These are phyloP conservation scores for Aspergillus latus DNA, from an alignment of 2,329 filamentous ascomycete genomes.

Conservation along the genomic window DNA sequence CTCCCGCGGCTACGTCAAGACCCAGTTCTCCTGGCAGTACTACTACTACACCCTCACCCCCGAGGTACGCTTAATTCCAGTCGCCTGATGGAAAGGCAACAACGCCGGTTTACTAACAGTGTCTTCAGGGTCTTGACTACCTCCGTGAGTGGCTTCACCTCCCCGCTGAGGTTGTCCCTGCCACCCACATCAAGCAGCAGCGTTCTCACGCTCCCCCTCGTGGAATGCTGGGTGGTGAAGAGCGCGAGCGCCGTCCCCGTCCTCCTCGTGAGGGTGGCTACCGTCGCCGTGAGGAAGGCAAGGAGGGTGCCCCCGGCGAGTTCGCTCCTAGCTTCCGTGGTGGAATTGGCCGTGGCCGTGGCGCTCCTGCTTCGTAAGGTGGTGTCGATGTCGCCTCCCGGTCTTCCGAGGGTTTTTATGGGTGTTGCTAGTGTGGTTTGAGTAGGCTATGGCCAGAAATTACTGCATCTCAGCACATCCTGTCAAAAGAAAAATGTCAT, in stretches of 20 bases:
- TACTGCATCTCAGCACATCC: slow-evolving; percentile 25
- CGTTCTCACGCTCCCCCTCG: slow-evolving; percentile 96
- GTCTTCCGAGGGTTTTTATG: slow-evolving; percentile 32
- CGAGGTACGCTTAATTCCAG: slow-evolving; percentile 52
- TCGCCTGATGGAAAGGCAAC: background rate
- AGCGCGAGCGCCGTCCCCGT: slow-evolving; percentile 81
- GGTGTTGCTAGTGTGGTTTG: slow-evolving; percentile 29
- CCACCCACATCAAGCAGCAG: slow-evolving; percentile 99
- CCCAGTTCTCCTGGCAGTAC: slow-evolving; percentile 99
- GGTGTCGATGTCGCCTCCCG: slow-evolving; percentile 27
- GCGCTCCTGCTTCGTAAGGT: slow-evolving; percentile 60
- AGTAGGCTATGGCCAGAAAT: slow-evolving; percentile 32
- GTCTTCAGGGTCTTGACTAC: slow-evolving; percentile 83
- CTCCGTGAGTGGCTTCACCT: slow-evolving; percentile 99
- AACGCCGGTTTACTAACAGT: background rate
- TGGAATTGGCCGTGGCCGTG: slow-evolving; percentile 86
- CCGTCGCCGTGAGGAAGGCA: slow-evolving; percentile 84
- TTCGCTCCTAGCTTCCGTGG: slow-evolving; percentile 92
- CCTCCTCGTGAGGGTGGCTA: slow-evolving; percentile 81
- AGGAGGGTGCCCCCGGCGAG: slow-evolving; percentile 90
- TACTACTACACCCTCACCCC: slow-evolving; percentile 99
- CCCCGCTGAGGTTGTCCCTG: slow-evolving; percentile 97
- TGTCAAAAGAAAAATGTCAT: slow-evolving; percentile 24
- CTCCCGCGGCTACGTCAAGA: slow-evolving; percentile 99
- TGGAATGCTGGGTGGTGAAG: slow-evolving; percentile 90